A percentile compares a stretch with the other conserved stretches of the same genome.
phyloP scores from a whole-genome alignment of 2,329 filamentous ascomycete species.

The Cadophora luteo-olivacea region DNA sequence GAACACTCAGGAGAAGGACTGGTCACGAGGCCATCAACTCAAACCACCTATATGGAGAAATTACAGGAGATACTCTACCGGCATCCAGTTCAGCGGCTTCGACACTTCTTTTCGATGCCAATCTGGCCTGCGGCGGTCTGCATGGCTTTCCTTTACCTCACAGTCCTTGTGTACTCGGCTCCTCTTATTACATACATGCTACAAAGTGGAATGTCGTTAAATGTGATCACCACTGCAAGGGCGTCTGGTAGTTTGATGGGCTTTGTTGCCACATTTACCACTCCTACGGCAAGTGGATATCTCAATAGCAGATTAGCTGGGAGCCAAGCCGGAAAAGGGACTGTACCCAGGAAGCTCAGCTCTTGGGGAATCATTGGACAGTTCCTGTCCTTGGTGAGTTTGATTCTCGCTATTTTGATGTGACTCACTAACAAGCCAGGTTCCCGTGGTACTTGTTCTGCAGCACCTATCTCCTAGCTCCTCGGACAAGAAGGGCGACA shows the following conservation, averaged over 20 bases:
- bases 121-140: conserved; percentile 54
- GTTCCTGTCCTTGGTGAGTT: conserved; percentile 46
- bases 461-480: conserved; percentile 35
- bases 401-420: neutral
- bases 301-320: conserved; percentile 29
- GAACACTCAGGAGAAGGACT: conserved; percentile 14
- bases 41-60: neutral
- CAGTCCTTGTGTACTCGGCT: conserved; percentile 54
- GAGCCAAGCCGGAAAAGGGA: conserved; percentile 17
- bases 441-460: conserved; percentile 46
- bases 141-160: conserved; percentile 57
- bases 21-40: neutral
- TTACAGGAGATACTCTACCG: conserved; percentile 30
- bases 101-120: conserved; percentile 45
- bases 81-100: conserved; percentile 36
- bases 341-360: conserved; percentile 35
- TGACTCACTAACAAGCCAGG: conserved; percentile 30
- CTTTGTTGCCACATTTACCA: conserved; percentile 56
- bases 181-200: conserved; percentile 61
- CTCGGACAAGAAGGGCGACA: conserved; percentile 15
- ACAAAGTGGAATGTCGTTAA: conserved; percentile 53
- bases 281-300: conserved; percentile 53
- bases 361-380: conserved; percentile 49
- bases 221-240: conserved; percentile 52
- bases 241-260: conserved; percentile 54